Conservation (phyloP, 768 basidiomycete genomes). For the Podaxis carcinomalis region DNA sequence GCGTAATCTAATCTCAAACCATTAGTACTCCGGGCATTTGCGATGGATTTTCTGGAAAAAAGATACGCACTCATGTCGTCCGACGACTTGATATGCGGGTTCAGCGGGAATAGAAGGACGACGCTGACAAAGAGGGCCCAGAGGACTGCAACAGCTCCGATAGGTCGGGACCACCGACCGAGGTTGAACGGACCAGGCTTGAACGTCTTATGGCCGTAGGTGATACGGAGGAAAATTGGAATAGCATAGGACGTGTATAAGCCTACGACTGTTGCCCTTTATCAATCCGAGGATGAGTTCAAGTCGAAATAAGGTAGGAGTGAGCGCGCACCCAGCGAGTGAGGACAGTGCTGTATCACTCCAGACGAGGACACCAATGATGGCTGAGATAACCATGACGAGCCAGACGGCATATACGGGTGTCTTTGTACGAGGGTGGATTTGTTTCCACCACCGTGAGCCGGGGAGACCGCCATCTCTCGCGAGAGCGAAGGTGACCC, state of each 20-base stretch:
- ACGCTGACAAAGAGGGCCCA: constrained; percentile 31
- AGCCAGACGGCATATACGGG: constrained; percentile 40
- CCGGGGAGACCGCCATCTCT: constrained; percentile 35
- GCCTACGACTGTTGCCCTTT: constrained; percentile 27
- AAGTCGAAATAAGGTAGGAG: constrained; percentile 40
- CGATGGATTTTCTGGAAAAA: background rate
- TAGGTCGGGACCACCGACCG: constrained; percentile 22
- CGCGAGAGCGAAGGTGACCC: constrained; percentile 61
- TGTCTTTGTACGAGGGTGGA: constrained; percentile 26
- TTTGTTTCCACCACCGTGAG: constrained; percentile 30
- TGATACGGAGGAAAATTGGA: constrained; percentile 32
- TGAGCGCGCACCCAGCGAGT: constrained; percentile 36
- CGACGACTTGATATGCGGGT: constrained; percentile 15
- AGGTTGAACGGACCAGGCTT: constrained; percentile 30
- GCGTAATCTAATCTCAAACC: constrained; percentile 49
- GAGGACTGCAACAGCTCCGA: constrained; percentile 24
- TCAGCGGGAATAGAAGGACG: constrained; percentile 29
- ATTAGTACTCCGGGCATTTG: background rate
- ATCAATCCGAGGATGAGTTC: background rate
- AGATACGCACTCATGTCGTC: constrained; percentile 29
- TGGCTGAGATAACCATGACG: constrained; percentile 25
- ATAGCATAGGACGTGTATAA: constrained; percentile 34
- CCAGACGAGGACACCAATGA: constrained; percentile 28
- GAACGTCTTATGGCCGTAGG: constrained; percentile 26
- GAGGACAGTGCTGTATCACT: constrained; percentile 28